Conservation (phyloP, 78 protist genomes). For the Dictyostelium intermedium region DNA sequence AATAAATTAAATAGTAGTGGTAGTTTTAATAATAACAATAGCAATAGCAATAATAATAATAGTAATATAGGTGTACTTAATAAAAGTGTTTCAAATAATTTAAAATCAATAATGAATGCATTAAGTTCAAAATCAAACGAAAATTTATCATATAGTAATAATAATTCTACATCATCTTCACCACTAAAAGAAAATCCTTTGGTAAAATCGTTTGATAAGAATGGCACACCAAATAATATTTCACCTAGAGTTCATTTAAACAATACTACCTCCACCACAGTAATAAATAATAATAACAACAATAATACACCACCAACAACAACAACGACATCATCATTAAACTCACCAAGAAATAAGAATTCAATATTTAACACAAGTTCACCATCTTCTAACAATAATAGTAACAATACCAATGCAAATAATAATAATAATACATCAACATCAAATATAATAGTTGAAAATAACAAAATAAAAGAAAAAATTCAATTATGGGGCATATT, state of each 20-base stretch:
- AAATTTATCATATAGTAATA: neutral
- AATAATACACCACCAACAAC: no score
- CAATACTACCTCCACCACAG: neutral
- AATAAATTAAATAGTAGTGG: neutral
- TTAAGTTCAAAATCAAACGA: neutral
- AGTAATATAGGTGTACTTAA: neutral
- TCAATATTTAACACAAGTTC: neutral
- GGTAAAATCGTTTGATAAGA: neutral
- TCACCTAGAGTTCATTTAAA: neutral
- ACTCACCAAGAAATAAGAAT: neutral
- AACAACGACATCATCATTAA: neutral
- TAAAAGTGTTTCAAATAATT: neutral
- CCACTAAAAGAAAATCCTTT: neutral
- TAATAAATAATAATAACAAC: neutral
- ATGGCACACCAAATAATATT: neutral
- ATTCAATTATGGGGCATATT: constrained; percentile 10
- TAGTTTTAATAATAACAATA: neutral
- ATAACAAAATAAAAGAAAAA: neutral
- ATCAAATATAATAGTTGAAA: neutral
- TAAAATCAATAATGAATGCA: constrained; percentile 2
- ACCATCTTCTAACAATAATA: neutral
- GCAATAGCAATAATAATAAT: neutral
- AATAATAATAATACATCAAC: neutral
- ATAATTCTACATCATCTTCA: neutral
- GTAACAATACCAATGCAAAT: neutral